phyloP scores from a whole-genome alignment of 2,329 filamentous ascomycete genomes.

The Alternaria infectoria region DNA sequence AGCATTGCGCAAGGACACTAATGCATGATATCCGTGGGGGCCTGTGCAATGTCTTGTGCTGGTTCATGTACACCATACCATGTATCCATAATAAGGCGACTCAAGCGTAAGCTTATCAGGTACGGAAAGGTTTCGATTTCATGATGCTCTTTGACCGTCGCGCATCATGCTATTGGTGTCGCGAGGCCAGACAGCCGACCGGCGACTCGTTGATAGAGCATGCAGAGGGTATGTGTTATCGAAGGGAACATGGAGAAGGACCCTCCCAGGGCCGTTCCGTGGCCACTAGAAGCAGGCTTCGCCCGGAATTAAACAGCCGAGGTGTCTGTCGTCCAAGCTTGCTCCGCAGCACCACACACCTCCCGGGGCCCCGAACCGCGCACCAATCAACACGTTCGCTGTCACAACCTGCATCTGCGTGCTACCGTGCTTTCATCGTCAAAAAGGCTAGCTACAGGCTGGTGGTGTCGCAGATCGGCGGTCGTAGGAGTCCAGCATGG shows the following conservation, averaged over 20 bases:
- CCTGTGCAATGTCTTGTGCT: background rate
- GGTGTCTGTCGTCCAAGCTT: background rate
- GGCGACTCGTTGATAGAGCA: background rate
- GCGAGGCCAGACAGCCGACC: background rate
- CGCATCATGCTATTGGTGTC: background rate
- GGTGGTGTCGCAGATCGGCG: background rate
- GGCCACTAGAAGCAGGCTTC: background rate
- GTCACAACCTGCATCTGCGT: background rate
- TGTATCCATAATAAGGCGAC: background rate
- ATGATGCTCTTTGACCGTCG: background rate
- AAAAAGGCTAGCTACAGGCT: background rate
- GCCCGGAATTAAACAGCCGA: background rate
- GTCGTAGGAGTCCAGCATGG: background rate
- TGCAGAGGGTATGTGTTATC: background rate
- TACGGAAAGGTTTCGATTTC: background rate
- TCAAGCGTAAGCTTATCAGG: background rate
- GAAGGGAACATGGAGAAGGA: background rate
- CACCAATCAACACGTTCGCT: background rate
- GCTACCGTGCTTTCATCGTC: background rate
- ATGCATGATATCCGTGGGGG: background rate
- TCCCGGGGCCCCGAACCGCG: background rate
- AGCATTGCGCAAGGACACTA: background rate
- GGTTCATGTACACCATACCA: no score
- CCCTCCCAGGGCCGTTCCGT: slow-evolving; percentile 1
- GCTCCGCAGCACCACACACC: background rate